These are phyloP conservation scores for Cymbidium sinense DNA, from an alignment of 106 monocot genomes.

Conservation along the genomic window DNA sequence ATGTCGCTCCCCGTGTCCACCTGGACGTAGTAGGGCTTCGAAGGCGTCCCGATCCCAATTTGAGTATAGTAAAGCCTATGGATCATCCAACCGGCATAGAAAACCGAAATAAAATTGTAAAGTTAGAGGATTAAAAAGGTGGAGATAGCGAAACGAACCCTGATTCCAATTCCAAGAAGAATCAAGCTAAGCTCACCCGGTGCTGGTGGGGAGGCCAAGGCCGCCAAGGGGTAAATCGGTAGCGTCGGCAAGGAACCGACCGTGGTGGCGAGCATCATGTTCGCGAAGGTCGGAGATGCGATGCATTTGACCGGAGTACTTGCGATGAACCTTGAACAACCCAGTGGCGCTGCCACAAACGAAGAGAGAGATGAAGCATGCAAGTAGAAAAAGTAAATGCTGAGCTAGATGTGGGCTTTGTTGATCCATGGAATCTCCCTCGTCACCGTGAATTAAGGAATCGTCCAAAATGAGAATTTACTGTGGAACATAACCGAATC, in stretches of 20 bases:
- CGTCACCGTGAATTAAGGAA: background rate
- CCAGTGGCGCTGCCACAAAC: background rate
- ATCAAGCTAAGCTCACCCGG: background rate
- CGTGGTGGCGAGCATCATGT: background rate
- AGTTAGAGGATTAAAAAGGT: background rate
- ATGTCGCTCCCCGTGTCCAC: too few species aligned
- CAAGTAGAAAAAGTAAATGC: background rate
- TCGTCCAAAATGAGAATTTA: background rate
- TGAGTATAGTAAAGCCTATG: slow-evolving; percentile 43
- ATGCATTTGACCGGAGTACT: background rate
- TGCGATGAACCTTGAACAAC: background rate
- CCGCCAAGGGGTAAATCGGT: background rate
- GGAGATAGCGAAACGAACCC: background rate
- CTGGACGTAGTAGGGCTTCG: slow-evolving; percentile 36
- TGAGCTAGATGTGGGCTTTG: background rate
- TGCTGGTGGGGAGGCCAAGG: background rate
- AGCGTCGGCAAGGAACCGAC: background rate
- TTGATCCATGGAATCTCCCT: background rate
- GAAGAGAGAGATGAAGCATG: background rate
- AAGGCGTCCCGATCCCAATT: slow-evolving; percentile 38
- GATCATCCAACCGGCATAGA: background rate
- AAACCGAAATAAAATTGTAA: background rate
- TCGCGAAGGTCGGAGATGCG: background rate
- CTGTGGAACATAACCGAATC: too few species aligned
- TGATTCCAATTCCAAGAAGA: background rate